These are phyloP conservation scores for Hemileia vastatrix DNA, from an alignment of 1,284 basidiomycete genomes.

Conservation along the genomic window DNA sequence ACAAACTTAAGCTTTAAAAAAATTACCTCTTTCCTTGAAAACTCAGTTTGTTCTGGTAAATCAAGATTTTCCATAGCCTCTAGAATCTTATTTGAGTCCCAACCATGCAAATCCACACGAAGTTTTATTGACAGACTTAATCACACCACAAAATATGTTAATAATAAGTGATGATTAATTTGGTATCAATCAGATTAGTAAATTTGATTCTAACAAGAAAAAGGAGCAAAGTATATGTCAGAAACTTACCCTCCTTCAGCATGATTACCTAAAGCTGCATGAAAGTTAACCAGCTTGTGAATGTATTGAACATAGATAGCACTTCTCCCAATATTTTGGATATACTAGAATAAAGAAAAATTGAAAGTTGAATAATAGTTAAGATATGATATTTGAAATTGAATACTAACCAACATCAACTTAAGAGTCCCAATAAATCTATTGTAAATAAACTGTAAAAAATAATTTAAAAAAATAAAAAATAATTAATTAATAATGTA, in stretches of 20 bases:
- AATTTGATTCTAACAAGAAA: slow-evolving; percentile 21
- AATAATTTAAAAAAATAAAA: background rate
- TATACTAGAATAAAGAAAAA: background rate
- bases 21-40: slow-evolving; percentile 92
- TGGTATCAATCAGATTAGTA: background rate
- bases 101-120: slow-evolving; percentile 84
- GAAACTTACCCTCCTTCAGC: too few species aligned
- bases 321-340: background rate
- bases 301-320: slow-evolving; percentile 56
- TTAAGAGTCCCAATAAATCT: slow-evolving; percentile 81
- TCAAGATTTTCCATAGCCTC: slow-evolving; percentile 55
- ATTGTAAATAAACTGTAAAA: slow-evolving; percentile 64
- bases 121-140: too few species aligned
- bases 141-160: too few species aligned
- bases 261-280: too few species aligned
- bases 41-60: slow-evolving; percentile 81
- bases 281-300: slow-evolving; percentile 77
- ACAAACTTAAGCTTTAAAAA: too few species aligned
- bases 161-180: too few species aligned
- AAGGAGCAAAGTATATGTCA: too few species aligned
- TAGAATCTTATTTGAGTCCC: slow-evolving; percentile 56
- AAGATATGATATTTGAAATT: background rate
- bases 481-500: too few species aligned
- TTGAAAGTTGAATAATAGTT: slow-evolving; percentile 9
- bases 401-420: slow-evolving; percentile 81